Percentiles rank a stretch among this genome's conserved stretches.
These are phyloP conservation scores for Arthroderma uncinatum DNA, from an alignment of 2,329 filamentous ascomycete species.

Conservation along the genomic window DNA sequence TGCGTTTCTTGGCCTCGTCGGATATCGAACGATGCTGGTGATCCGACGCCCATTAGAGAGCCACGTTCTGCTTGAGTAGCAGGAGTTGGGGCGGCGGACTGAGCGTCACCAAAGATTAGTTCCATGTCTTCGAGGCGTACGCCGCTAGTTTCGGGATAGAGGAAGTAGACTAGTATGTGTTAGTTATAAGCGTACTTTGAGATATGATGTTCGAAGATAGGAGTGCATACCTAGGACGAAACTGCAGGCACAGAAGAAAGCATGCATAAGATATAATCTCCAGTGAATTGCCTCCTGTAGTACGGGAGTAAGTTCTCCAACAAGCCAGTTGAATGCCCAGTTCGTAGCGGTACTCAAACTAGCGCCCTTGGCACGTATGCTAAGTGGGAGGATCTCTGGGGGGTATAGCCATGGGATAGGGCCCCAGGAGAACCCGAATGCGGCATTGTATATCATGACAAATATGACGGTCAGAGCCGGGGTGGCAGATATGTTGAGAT, in stretches of 20 bases:
- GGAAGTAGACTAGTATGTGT: conserved; percentile 65
- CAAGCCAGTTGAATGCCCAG: conserved; percentile 97
- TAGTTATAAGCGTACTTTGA: conserved; percentile 2
- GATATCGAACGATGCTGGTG: conserved; percentile 69
- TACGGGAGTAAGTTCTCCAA: conserved; percentile 88
- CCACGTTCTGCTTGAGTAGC: conserved; percentile 65
- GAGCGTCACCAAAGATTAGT: conserved; percentile 82
- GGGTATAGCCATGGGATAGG: conserved; percentile 97
- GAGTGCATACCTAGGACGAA: conserved; percentile 76
- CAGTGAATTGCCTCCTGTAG: conserved; percentile 86
- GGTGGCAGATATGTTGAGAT: conserved; percentile 65
- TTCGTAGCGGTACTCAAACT: conserved; percentile 93
- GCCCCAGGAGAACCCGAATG: conserved; percentile 95
- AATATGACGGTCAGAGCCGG: conserved; percentile 80
- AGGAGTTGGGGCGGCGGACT: conserved; percentile 70
- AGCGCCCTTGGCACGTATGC: conserved; percentile 92
- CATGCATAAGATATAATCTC: conserved; percentile 88
- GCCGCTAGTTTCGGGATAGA: conserved; percentile 94
- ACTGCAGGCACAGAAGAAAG: conserved; percentile 90
- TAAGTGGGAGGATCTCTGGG: conserved; percentile 93
- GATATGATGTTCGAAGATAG: neutral
- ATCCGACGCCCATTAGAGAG: conserved; percentile 61
- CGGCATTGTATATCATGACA: conserved; percentile 97
- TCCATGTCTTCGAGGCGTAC: conserved; percentile 96
- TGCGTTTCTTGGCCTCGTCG: conserved; percentile 42